Percentiles rank a stretch among this genome's conserved stretches.
Conservation (phyloP, 768 basidiomycete genomes). For the Russula griseocarnosa region DNA sequence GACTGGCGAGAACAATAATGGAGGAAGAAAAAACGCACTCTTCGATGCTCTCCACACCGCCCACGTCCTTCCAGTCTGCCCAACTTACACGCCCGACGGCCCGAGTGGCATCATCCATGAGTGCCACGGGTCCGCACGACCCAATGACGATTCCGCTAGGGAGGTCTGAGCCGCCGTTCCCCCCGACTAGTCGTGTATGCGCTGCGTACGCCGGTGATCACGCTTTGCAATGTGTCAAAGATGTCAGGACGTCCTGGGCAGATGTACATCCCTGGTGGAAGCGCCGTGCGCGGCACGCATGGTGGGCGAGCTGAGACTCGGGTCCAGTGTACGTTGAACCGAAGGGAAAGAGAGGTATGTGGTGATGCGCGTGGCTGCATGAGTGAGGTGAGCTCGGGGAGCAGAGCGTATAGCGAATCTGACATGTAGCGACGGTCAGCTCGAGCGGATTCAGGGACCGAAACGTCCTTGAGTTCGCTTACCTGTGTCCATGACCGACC, state of each 20-base stretch:
- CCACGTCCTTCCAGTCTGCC: slow-evolving; percentile 30
- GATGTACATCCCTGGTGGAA: slow-evolving; percentile 35
- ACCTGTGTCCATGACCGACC: slow-evolving; percentile 48
- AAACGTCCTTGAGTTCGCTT: slow-evolving; percentile 21
- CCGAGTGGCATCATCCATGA: slow-evolving; percentile 39
- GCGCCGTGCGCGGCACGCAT: slow-evolving; percentile 21
- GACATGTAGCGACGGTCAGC: slow-evolving; percentile 26
- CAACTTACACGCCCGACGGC: slow-evolving; percentile 37
- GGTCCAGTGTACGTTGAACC: slow-evolving; percentile 45
- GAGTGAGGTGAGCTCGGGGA: slow-evolving; percentile 39
- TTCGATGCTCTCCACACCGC: slow-evolving; percentile 28
- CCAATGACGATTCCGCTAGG: slow-evolving; percentile 40
- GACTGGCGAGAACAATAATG: not conserved
- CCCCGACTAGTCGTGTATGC: slow-evolving; percentile 25
- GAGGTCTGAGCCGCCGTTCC: slow-evolving; percentile 3
- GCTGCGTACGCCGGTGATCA: slow-evolving; percentile 30
- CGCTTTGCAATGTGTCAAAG: slow-evolving; percentile 27
- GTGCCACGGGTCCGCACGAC: slow-evolving; percentile 41
- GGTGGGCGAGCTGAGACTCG: slow-evolving; percentile 35
- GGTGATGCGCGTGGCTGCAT: slow-evolving; percentile 35
- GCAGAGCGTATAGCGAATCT: slow-evolving; percentile 39
- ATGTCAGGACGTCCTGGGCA: slow-evolving; percentile 33
- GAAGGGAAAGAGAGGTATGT: slow-evolving; percentile 34
- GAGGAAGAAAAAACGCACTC: slow-evolving; percentile 15
- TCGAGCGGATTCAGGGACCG: slow-evolving; percentile 3